phyloP scores from a whole-genome alignment of 306 rosid genomes.

The Dicorynia guianensis region DNA sequence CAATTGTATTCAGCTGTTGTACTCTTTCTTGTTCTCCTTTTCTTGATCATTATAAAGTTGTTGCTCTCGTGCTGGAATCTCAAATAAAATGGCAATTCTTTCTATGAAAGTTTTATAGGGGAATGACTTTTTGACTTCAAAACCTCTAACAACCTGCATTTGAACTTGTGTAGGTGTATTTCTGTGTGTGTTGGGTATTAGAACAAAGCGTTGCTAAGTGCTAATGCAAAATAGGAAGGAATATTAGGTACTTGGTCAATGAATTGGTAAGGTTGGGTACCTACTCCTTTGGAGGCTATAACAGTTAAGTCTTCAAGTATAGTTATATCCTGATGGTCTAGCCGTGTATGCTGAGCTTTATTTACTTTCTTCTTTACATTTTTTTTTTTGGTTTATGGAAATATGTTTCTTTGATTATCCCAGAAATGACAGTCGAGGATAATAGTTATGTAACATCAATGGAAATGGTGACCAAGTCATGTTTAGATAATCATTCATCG shows the following conservation, averaged over 20 bases:
- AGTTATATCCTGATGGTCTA: not conserved
- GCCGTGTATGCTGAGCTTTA: conserved; percentile 21
- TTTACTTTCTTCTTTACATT: conserved; percentile 1
- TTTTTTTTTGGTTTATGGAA: not conserved
- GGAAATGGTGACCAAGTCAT: not conserved
- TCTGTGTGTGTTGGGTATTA: not conserved
- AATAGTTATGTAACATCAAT: no score
- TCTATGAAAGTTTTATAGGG: not conserved
- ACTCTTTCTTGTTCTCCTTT: conserved; percentile 8
- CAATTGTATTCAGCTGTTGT: not conserved
- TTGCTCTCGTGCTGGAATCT: not conserved
- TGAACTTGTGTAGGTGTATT: not conserved
- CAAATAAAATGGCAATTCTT: not conserved
- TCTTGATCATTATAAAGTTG: not conserved
- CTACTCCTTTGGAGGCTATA: conserved; percentile 34
- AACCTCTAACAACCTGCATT: not conserved
- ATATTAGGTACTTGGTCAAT: conserved; percentile 42
- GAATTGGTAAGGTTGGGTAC: conserved; percentile 50
- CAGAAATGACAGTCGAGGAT: conserved; percentile 34
- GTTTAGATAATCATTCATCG: not conserved
- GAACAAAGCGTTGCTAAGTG: not conserved
- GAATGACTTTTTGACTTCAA: conserved; percentile 34
- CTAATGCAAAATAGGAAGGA: conserved; percentile 23
- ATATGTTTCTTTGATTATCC: conserved; percentile 19
- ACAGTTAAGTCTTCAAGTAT: conserved; percentile 18